Evolutionary conservation across 2,329 filamentous ascomycete species (phyloP).

Genomic region (Fusarium torreyae): DNA sequence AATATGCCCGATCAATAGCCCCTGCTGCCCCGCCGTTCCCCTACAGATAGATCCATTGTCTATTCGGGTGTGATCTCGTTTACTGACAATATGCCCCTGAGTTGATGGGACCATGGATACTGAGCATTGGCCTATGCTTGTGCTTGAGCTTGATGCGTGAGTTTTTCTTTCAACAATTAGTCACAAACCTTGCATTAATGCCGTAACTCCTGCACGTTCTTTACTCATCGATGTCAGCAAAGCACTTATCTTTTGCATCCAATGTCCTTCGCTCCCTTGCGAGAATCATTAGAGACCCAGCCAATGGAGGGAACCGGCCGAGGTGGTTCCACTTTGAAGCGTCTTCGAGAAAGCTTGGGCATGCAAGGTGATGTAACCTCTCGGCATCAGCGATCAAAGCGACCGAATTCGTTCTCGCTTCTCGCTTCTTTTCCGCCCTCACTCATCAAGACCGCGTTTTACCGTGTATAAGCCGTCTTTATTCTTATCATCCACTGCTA

Average conservation of each 20-base stretch:
- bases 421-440: conserved; percentile 1
- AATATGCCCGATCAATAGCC: conserved; percentile 12
- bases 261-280: conserved; percentile 4
- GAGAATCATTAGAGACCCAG: conserved; percentile 8
- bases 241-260: conserved; percentile 11
- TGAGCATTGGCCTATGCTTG: background rate
- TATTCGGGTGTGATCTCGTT: conserved; percentile 14
- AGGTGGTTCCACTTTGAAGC: conserved; percentile 17
- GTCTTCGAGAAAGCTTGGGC: conserved; percentile 32
- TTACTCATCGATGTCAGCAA: conserved; percentile 9
- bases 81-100: conserved; percentile 23
- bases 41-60: conserved; percentile 37
- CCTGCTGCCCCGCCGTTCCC: conserved; percentile 24
- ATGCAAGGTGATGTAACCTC: conserved; percentile 48
- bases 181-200: background rate
- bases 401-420: conserved; percentile 14
- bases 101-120: background rate
- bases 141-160: background rate
- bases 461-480: conserved; percentile 37
- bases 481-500: conserved; percentile 1
- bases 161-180: background rate
- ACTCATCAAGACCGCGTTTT: conserved; percentile 27
- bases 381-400: conserved; percentile 35
- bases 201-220: background rate
- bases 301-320: conserved; percentile 32